Conservation (phyloP, 345 rosid species). For the Syzygium jambos region DNA sequence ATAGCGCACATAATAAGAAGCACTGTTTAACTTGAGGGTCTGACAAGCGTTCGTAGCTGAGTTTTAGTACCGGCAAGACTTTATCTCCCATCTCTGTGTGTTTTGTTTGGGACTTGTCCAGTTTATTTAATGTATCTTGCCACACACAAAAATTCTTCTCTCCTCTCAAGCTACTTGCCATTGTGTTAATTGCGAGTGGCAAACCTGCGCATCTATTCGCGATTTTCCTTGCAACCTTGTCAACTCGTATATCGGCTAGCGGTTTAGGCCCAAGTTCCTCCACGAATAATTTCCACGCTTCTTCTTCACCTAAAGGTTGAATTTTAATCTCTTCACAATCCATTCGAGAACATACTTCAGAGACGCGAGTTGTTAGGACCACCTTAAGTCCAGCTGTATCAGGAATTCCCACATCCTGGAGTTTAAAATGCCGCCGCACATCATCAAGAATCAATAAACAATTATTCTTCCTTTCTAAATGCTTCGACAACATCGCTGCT, state of each 20-base stretch:
- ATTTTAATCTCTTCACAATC: background rate
- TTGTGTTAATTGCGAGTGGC: constrained; percentile 4
- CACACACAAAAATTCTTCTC: constrained; percentile 1
- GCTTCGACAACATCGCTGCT: background rate
- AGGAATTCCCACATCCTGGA: background rate
- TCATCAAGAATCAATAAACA: background rate
- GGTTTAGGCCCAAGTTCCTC: background rate
- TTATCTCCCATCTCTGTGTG: background rate
- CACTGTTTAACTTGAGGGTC: constrained; percentile 6
- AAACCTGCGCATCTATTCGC: constrained; percentile 9
- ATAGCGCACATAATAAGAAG: constrained; percentile 18
- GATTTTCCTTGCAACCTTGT: background rate
- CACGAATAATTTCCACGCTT: background rate
- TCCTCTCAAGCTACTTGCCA: constrained; percentile 12
- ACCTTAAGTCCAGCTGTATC: background rate
- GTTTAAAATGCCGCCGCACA: background rate
- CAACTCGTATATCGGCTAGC: background rate
- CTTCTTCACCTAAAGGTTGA: background rate
- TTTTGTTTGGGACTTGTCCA: background rate
- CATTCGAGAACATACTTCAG: background rate
- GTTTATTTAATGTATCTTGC: constrained; percentile 3
- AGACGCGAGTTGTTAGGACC: background rate
- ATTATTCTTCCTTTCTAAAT: background rate
- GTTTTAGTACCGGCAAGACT: constrained; percentile 1
- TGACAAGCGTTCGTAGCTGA: constrained; percentile 10